Evolutionary conservation across 2,329 filamentous ascomycete species (phyloP).

Genomic region (Arthrinium puccinioides): DNA sequence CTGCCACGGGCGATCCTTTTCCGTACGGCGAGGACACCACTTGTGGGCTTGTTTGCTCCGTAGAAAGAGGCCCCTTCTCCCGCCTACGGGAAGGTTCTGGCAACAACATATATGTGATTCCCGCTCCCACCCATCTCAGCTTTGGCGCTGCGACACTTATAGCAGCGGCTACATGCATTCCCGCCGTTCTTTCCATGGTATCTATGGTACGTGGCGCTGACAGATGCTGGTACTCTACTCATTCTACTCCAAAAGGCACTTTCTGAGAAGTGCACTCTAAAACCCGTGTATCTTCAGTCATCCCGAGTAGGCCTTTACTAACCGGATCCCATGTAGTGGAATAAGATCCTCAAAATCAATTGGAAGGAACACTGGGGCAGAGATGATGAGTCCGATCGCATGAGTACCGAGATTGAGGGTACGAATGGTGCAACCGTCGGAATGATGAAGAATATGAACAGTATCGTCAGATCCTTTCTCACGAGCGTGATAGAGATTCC

Average conservation of each 20-base stretch:
- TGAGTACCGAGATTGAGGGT: conserved; percentile 37
- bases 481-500: conserved; percentile 51
- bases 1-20: conserved; percentile 29
- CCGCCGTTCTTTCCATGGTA: conserved; percentile 52
- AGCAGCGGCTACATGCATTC: conserved; percentile 57
- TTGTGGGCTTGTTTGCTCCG: conserved; percentile 42
- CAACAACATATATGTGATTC: conserved; percentile 57
- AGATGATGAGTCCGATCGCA: conserved; percentile 15
- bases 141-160: conserved; percentile 55
- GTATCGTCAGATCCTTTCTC: conserved; percentile 44
- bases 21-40: conserved; percentile 27
- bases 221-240: too few relatives aligned
- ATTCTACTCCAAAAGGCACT: too few relatives aligned
- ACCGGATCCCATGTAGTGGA: too few relatives aligned
- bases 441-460: conserved; percentile 48
- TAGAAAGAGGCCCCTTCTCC: conserved; percentile 40
- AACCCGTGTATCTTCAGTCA: too few relatives aligned
- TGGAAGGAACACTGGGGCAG: conserved; percentile 41
- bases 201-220: too few relatives aligned
- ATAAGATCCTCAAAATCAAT: conserved; percentile 56
- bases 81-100: conserved; percentile 46
- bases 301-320: too few relatives aligned
- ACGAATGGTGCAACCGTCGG: conserved; percentile 46
- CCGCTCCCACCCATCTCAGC: conserved; percentile 44
- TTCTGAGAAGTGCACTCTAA: too few relatives aligned